Evolutionary conservation across 345 rosid genomes (phyloP), one percentile per base, ranked within the genome.

Genomic region (Pseudoturritis turrita): DNA sequence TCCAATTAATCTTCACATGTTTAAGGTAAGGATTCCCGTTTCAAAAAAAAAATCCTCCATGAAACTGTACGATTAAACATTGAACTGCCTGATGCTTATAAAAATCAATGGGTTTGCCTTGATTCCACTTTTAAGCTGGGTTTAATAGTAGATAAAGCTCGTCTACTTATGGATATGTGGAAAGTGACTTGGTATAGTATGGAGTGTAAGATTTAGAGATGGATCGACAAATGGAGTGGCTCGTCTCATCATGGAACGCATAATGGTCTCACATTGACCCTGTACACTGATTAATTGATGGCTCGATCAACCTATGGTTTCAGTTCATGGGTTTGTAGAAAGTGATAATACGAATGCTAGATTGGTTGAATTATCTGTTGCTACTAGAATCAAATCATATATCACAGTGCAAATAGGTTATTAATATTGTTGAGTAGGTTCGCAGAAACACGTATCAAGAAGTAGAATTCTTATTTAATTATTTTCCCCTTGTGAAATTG

Each of bases 1-100:
- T 75, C 88, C 95, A 7, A 91, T 91, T 78, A 83, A 87, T 76
- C 87, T 95, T 25, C 85, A 95, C 73, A 95, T 95, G 99, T 95
- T 91, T 81, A 95, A 91, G 96, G 99, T 88, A 77, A 65, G 59
- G 33, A n/a, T 46, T 2, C 53, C 26, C 50, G 9, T 57, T 26
- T 62, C 11, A 7, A 36, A 47, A 39, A 21, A 7, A 36, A 47
- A 39, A 21, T 25, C 25, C 55, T 65, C 21, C 22, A 36, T 45
- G 5, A 9, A 33, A 29, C 8, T 29, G 51, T 31, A 33, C 28
- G 5, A 47, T 44, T 41, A 37, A 21, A 18, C 13, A 13, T 39
- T 33, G 13, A 45, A 35, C 29, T 75, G 47, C 46, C 60, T 49
- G 60, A 47, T 74, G 53, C 53, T 49, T 35, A 55, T 73, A 12